phyloP scores from a whole-genome alignment of 345 rosid genomes.

The Hypericum perforatum region DNA sequence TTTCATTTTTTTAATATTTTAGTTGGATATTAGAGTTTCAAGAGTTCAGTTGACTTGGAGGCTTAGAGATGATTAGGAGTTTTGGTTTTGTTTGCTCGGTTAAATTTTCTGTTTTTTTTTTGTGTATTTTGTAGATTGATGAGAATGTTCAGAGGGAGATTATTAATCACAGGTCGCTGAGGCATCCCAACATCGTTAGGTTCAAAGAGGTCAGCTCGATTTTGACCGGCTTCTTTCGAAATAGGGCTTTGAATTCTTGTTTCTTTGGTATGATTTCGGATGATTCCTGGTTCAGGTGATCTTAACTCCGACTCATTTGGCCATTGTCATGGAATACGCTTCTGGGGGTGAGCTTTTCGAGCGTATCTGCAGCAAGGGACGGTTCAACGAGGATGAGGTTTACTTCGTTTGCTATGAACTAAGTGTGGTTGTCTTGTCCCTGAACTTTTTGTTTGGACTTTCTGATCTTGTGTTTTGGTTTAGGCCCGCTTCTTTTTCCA shows the following conservation, averaged over 20 bases:
- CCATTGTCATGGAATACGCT: constrained; percentile 30
- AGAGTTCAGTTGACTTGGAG: no score
- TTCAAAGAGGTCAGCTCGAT: constrained; percentile 23
- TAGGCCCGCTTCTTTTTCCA: constrained; percentile 32
- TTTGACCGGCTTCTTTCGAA: not conserved
- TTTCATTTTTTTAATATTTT: no score
- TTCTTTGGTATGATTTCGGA: not conserved
- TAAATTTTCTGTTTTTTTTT: not conserved
- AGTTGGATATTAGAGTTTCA: no score
- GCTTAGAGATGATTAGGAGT: no score
- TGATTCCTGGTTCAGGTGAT: constrained; percentile 14
- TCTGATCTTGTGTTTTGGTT: not conserved
- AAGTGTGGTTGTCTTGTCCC: not conserved
- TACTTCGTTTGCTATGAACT: not conserved
- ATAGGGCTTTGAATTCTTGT: not conserved
- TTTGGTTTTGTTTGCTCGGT: no score
- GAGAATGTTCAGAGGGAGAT: constrained; percentile 28
- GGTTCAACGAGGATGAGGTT: constrained; percentile 28
- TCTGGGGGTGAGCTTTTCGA: constrained; percentile 30
- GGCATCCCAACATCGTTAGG: constrained; percentile 28
- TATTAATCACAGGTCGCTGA: constrained; percentile 24
- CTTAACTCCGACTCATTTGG: constrained; percentile 25
- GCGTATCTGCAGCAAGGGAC: constrained; percentile 21
- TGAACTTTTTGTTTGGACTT: not conserved
- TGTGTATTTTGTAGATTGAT: constrained; percentile 19